Percentiles rank a stretch among this genome's conserved stretches.
Evolutionary conservation across 169 alveolate genomes (phyloP).

Genomic region (Cryptosporidium meleagridis): DNA sequence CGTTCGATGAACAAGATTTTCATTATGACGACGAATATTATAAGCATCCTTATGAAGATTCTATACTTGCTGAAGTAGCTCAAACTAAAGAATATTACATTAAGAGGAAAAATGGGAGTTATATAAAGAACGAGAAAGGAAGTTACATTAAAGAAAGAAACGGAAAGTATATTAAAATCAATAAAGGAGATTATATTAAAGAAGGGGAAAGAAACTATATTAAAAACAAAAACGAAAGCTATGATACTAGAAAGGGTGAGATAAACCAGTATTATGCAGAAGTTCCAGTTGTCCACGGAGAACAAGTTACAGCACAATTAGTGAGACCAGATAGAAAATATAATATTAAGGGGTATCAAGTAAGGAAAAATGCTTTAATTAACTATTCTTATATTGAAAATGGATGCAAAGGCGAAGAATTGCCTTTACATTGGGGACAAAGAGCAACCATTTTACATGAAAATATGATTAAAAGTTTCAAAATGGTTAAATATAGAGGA

Average conservation of each 20-base stretch:
- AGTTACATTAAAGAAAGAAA: neutral
- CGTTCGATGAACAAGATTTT: conserved; percentile 10
- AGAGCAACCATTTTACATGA: conserved; percentile 43
- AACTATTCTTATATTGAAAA: neutral
- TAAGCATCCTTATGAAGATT: neutral
- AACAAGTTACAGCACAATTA: neutral
- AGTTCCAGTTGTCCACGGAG: neutral
- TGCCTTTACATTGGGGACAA: conserved; percentile 54
- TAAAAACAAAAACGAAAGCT: neutral
- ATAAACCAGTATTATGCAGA: neutral
- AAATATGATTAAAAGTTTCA: conserved; percentile 16
- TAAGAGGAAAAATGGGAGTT: neutral
- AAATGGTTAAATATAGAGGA: conserved; percentile 1
- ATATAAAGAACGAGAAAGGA: neutral
- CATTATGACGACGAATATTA: conserved; percentile 16
- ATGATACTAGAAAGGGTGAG: neutral
- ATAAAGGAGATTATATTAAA: neutral
- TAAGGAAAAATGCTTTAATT: neutral
- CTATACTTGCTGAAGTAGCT: neutral
- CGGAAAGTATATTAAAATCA: neutral
- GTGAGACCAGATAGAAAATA: neutral
- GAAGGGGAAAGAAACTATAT: neutral
- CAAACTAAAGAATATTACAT: neutral
- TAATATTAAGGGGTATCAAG: neutral
- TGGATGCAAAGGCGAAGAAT: conserved; percentile 43